A percentile compares a stretch with the other conserved stretches of the same genome.
These are phyloP conservation scores for Lodderomyces jiufengensis DNA, from an alignment of 1,139 yeast species.

Conservation along the genomic window DNA sequence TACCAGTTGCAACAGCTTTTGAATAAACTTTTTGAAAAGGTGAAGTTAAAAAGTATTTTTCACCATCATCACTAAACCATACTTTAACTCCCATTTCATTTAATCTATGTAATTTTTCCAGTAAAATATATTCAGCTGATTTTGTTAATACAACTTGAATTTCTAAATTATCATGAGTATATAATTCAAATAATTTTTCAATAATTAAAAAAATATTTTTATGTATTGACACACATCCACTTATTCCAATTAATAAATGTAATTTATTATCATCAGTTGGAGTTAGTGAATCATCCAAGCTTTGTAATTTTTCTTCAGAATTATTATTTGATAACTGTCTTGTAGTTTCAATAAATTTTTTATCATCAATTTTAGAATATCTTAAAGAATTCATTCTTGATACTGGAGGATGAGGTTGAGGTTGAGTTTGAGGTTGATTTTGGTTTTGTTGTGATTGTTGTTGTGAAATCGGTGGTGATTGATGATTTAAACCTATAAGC, in stretches of 20 bases:
- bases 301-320: constrained; percentile 4
- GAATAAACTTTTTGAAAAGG: constrained; percentile 13
- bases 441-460: neutral
- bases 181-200: constrained; percentile 26
- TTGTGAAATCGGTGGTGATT: neutral
- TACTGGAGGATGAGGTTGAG: neutral
- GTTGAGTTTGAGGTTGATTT: neutral
- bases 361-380: constrained; percentile 14
- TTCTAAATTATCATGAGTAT: constrained; percentile 22
- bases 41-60: constrained; percentile 17
- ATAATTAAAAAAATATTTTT: constrained; percentile 25
- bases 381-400: constrained; percentile 17
- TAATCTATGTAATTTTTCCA: constrained; percentile 23
- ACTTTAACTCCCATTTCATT: constrained; percentile 26
- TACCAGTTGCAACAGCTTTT: constrained; percentile 12
- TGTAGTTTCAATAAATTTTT: constrained; percentile 14
- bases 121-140: constrained; percentile 26
- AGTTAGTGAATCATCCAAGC: constrained; percentile 1
- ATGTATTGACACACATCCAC: constrained; percentile 27
- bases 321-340: constrained; percentile 10
- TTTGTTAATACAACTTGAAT: constrained; percentile 27
- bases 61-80: constrained; percentile 27
- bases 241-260: constrained; percentile 27
- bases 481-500: neutral
- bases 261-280: constrained; percentile 15